Base-by-base conservation (phyloP, 1,284 basidiomycete genomes). In the Xanthoconium separans region DNA sequence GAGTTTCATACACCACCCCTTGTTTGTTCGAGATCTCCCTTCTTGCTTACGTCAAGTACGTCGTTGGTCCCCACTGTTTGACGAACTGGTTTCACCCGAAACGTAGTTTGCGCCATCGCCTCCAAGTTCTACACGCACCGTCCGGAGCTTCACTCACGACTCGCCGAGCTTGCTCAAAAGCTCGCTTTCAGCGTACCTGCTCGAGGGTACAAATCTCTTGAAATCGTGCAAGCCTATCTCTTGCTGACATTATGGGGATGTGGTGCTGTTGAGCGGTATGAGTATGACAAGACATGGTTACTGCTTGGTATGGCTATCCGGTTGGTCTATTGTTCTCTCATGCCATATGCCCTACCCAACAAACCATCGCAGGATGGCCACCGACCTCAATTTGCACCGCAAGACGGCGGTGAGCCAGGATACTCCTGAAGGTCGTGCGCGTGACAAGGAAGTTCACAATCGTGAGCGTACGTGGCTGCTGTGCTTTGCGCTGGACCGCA, bases 211-310 rank as follows among this genome's bases (percentile, higher is more conserved):
- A 99, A 99, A 73, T 94, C 91, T 24, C 88, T 98, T 44, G 97
- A 99, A 73, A 93, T 95, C 58, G 91, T 94, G 6, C 93, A 95
- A 66, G 93, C 92, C 0, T 96, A 95, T 70, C 77, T 93, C 34
- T 77, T 96, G 20, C 81, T 95, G 51, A 78, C 87, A 0, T 71
- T 91, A 20, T 96, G 90, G 88, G 92, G 92, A 2, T 85, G 89
- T 59, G 92, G 93, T n/a, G 92, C 93, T 6, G 92, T 93, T 36
- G 92, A 95, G 71, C 83, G 92, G 16, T 98, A 93, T 66, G 97
- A 99, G 69, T 94, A 98, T 65, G 96, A 99, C 73, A 87, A 91
- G 64, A 98, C 95, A 0, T 99, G 96, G 95, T 70, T 93, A 62
- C 77, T 93, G 47, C 77, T 95, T 29, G 91, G 92, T 31, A 91